Evolutionary conservation across 306 rosid genomes (phyloP).

Genomic region (Hippophae rhamnoides): DNA sequence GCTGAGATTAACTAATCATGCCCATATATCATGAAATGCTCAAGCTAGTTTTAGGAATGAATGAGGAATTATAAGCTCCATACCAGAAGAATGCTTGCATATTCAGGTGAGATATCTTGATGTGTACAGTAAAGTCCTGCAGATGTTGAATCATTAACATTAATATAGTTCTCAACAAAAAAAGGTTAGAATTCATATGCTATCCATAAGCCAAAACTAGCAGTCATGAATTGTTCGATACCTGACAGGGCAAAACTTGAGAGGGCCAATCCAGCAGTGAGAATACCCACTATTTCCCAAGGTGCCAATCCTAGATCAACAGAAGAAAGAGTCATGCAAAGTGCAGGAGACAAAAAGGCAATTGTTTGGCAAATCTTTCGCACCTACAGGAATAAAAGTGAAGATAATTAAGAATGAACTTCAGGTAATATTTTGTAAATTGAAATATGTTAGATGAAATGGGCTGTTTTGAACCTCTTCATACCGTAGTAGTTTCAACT

Average conservation of each 20-base stretch:
- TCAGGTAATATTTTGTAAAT: background rate
- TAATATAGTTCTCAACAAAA: constrained; percentile 12
- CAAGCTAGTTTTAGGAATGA: background rate
- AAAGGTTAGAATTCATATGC: background rate
- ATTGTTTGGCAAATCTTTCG: constrained; percentile 95
- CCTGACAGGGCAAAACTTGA: constrained; percentile 96
- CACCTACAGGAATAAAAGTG: constrained; percentile 41
- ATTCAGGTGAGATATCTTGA: constrained; percentile 94
- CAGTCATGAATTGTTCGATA: constrained; percentile 20
- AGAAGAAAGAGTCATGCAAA: constrained; percentile 95
- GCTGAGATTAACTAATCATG: constrained; percentile 9
- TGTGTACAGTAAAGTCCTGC: constrained; percentile 96
- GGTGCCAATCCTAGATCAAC: constrained; percentile 91
- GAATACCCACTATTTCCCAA: constrained; percentile 86
- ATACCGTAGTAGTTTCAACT: constrained; percentile 75
- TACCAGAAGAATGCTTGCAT: constrained; percentile 92
- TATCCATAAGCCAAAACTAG: background rate
- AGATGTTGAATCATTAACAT: constrained; percentile 15
- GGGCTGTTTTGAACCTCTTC: constrained; percentile 12
- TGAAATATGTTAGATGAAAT: background rate
- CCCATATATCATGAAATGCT: constrained; percentile 11
- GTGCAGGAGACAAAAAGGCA: constrained; percentile 91
- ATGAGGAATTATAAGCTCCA: constrained; percentile 8
- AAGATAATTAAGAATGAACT: background rate
- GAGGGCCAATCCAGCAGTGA: constrained; percentile 84